These are phyloP conservation scores for Kockiozyma suomiensis DNA, from an alignment of 805 yeast species.

Conservation along the genomic window DNA sequence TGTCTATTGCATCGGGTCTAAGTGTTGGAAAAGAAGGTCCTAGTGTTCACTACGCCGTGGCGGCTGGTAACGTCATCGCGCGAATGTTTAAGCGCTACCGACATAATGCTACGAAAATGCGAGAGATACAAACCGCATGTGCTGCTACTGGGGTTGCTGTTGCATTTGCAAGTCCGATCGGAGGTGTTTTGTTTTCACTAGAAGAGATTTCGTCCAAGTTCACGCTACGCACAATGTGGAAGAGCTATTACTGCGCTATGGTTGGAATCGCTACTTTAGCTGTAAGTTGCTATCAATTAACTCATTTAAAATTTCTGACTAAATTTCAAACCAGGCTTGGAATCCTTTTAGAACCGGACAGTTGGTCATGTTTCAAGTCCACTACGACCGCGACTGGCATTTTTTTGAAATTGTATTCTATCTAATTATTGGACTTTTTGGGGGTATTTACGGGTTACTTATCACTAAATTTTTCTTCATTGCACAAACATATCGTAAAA, in stretches of 20 bases:
- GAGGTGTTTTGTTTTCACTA: conserved; percentile 89
- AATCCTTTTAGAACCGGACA: conserved; percentile 96
- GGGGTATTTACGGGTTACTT: conserved; percentile 76
- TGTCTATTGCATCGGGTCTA: conserved; percentile 90
- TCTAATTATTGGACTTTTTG: conserved; percentile 79
- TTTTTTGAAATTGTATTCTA: conserved; percentile 81
- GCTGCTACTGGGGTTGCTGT: conserved; percentile 99
- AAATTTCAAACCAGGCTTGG: conserved; percentile 49
- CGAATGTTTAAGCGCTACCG: conserved; percentile 50
- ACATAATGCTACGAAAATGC: conserved; percentile 42
- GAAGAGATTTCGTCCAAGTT: conserved; percentile 85
- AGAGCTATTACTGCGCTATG: conserved; percentile 85
- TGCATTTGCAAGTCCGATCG: conserved; percentile 95
- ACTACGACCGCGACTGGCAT: conserved; percentile 84
- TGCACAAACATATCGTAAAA: conserved; percentile 42
- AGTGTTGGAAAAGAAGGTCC: conserved; percentile 99
- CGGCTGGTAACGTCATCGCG: conserved; percentile 85
- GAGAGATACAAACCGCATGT: conserved; percentile 79
- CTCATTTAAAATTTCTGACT: neutral
- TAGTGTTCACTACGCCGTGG: conserved; percentile 94
- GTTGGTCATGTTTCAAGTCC: conserved; percentile 88
- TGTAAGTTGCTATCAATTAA: neutral
- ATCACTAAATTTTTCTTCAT: conserved; percentile 46
- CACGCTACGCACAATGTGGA: conserved; percentile 81
- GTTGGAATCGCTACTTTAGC: conserved; percentile 83